phyloP scores from a whole-genome alignment of 345 rosid species.

The Camelina sativa region DNA sequence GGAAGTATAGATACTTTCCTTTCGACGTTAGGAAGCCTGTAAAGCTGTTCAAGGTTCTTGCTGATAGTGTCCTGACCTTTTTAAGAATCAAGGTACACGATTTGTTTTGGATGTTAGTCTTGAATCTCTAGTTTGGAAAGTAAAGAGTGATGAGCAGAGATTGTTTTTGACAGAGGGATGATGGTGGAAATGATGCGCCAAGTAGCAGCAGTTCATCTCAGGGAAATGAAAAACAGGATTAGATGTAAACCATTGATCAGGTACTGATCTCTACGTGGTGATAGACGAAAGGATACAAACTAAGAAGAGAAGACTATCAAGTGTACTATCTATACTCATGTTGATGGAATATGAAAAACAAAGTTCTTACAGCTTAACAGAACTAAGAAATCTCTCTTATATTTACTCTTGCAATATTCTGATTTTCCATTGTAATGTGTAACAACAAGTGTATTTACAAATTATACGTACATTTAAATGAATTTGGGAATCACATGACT shows the following conservation, averaged over 20 bases:
- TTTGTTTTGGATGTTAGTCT: neutral
- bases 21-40: slow-evolving; percentile 67
- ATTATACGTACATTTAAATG: neutral
- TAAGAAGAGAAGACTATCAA: neutral
- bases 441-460: neutral
- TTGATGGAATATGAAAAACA: neutral
- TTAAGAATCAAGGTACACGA: slow-evolving; percentile 3
- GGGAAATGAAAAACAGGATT: slow-evolving; percentile 18
- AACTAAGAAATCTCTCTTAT: neutral
- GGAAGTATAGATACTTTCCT: slow-evolving; percentile 68
- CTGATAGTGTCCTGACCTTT: neutral
- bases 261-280: slow-evolving; percentile 6
- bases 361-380: slow-evolving; percentile 8
- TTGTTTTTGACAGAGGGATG: slow-evolving; percentile 47
- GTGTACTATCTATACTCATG: slow-evolving; percentile 8
- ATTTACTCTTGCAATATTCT: neutral
- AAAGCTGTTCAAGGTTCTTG: slow-evolving; percentile 16
- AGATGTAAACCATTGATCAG: slow-evolving; percentile 15
- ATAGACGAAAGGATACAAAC: neutral
- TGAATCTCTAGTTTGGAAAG: slow-evolving; percentile 1
- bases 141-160: slow-evolving; percentile 23
- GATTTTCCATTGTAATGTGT: neutral
- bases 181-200: slow-evolving; percentile 39
- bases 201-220: slow-evolving; percentile 38
- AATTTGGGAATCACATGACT: neutral